Evolutionary conservation across 1,284 basidiomycete species (phyloP).

Genomic region (Neotropicomus parvogracilis): DNA sequence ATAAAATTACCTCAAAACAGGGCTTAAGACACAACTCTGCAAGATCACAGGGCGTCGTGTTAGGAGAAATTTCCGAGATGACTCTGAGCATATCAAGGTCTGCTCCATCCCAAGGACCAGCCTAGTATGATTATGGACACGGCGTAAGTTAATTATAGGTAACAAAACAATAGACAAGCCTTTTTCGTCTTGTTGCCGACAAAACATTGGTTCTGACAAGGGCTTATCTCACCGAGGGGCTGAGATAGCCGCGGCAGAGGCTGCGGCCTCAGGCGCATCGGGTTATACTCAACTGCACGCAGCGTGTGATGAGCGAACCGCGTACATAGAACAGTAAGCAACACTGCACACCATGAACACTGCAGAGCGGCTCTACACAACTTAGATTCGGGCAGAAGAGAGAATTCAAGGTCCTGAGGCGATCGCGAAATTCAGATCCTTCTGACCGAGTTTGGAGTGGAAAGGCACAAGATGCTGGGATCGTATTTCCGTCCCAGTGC

Average conservation of each 20-base stretch:
- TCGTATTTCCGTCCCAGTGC: constrained; percentile 27
- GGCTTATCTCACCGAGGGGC: constrained; percentile 20
- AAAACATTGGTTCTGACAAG: constrained; percentile 43
- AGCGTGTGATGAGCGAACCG: constrained; percentile 19
- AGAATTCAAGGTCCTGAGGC: constrained; percentile 36
- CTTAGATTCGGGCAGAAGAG: constrained; percentile 53
- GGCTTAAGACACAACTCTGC: constrained; percentile 38
- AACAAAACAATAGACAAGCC: constrained; percentile 13
- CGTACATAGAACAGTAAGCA: constrained; percentile 11
- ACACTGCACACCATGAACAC: constrained; percentile 42
- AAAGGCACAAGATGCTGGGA: constrained; percentile 19
- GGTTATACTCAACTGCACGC: constrained; percentile 33
- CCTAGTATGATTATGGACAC: constrained; percentile 7
- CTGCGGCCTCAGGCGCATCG: constrained; percentile 29
- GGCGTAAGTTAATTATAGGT: background rate
- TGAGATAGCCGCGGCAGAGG: constrained; percentile 23
- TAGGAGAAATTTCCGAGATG: constrained; percentile 35
- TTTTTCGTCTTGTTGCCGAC: constrained; percentile 22
- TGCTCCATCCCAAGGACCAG: constrained; percentile 21
- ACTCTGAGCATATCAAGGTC: constrained; percentile 28
- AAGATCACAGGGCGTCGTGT: constrained; percentile 36
- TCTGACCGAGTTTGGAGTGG: constrained; percentile 17
- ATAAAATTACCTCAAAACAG: constrained; percentile 37
- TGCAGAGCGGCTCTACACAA: constrained; percentile 51
- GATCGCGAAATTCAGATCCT: constrained; percentile 24